Conservation (phyloP, 1,284 basidiomycete genomes). For the Porogramme epimiltina region DNA sequence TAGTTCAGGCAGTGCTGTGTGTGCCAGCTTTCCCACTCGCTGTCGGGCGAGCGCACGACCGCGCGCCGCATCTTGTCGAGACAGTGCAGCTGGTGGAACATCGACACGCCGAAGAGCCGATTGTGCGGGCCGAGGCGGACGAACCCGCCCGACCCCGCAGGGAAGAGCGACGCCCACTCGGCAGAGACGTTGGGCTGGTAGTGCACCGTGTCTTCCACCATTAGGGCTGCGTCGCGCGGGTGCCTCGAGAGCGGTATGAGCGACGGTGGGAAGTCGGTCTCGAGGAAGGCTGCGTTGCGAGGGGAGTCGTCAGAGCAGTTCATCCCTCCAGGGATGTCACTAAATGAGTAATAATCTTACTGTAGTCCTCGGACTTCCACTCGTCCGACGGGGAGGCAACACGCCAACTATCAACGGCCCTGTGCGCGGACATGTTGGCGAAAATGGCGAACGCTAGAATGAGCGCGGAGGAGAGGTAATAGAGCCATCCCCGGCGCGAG, state of each 20-base stretch:
- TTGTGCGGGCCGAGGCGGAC: slow-evolving; percentile 31
- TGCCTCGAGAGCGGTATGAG: slow-evolving; percentile 3
- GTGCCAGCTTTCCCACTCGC: slow-evolving; percentile 2
- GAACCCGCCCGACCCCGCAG: slow-evolving; percentile 22
- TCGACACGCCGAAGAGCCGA: slow-evolving; percentile 32
- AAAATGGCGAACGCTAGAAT: no score
- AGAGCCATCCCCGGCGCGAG: no score
- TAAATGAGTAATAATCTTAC: no score
- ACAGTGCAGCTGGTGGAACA: slow-evolving; percentile 43
- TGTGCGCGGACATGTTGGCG: not conserved
- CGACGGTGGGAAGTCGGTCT: slow-evolving; percentile 3
- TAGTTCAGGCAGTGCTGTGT: slow-evolving; percentile 11
- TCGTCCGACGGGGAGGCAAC: no score
- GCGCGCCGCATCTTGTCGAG: slow-evolving; percentile 27
- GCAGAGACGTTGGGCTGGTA: slow-evolving; percentile 3
- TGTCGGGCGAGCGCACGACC: not conserved
- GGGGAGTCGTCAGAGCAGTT: not conserved
- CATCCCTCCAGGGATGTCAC: not conserved
- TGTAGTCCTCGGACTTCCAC: no score
- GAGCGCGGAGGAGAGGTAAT: no score
- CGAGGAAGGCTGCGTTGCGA: not conserved
- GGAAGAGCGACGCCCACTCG: slow-evolving; percentile 9
- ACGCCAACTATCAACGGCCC: no score
- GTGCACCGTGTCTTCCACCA: slow-evolving; percentile 8
- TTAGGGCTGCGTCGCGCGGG: slow-evolving; percentile 1